Evolutionary conservation across 129 eudicot genomes (phyloP).

Genomic region (Helianthus tuberosus): DNA sequence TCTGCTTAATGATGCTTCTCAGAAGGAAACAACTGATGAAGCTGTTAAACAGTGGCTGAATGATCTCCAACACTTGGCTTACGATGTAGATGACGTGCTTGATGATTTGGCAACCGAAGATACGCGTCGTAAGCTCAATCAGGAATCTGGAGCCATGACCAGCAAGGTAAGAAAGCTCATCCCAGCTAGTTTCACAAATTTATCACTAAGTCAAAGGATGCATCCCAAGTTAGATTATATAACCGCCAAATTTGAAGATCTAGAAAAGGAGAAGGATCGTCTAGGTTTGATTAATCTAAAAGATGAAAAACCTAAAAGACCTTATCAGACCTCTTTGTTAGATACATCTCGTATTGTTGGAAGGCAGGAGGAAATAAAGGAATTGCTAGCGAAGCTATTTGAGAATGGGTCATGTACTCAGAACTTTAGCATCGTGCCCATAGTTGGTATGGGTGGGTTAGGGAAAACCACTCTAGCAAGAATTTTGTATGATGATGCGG

Average conservation of each 20-base stretch:
- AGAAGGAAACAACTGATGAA: too few species aligned
- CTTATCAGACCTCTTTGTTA: background rate
- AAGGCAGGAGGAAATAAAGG: background rate
- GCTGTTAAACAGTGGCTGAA: too few species aligned
- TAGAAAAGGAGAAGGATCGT: too few species aligned
- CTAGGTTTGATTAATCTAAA: background rate
- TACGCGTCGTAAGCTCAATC: too few species aligned
- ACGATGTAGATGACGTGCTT: too few species aligned
- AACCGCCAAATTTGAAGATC: background rate
- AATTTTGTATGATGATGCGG: background rate
- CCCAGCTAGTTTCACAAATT: background rate
- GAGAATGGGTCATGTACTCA: background rate
- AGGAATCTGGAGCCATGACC: too few species aligned
- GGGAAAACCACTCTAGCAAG: constrained; percentile 7
- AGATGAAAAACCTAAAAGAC: background rate
- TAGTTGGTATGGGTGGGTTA: background rate
- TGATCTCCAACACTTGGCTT: too few species aligned
- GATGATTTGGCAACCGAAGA: too few species aligned
- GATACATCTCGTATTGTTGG: constrained; percentile 2
- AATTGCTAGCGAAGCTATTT: background rate
- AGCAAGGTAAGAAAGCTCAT: too few species aligned
- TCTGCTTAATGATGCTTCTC: too few species aligned
- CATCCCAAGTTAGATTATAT: constrained; percentile 28
- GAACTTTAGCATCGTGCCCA: background rate
- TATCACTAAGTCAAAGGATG: constrained; percentile 4